Evolutionary conservation across 106 monocot species (phyloP).

Genomic region (Vanilla planifolia): DNA sequence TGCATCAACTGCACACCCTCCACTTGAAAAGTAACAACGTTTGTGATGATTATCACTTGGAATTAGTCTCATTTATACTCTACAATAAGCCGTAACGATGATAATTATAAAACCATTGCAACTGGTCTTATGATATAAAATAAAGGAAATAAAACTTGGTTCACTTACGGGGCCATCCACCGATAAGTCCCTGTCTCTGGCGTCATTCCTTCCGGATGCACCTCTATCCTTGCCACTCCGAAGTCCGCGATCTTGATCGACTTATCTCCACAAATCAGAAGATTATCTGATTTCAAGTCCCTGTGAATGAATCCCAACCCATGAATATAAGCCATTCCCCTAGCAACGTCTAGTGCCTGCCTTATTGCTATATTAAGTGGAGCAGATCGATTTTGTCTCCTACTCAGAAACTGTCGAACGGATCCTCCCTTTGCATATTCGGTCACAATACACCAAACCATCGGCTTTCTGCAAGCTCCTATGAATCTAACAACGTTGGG

Average conservation of each 20-base stretch:
- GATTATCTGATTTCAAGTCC: conserved; percentile 33
- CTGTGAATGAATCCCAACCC: conserved; percentile 33
- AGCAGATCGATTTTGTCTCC: conserved; percentile 25
- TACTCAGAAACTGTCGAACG: conserved; percentile 31
- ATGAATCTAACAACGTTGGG: conserved; percentile 38
- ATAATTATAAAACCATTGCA: not conserved
- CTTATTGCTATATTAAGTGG: conserved; percentile 28
- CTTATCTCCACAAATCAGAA: conserved; percentile 28
- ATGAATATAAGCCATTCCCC: conserved; percentile 36
- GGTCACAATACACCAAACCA: conserved; percentile 41
- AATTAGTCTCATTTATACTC: no score
- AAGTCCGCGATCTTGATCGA: conserved; percentile 43
- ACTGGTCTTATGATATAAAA: not conserved
- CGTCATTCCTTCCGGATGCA: conserved; percentile 42
- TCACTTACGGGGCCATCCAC: conserved; percentile 49
- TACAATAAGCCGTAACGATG: no score
- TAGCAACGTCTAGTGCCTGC: conserved; percentile 34
- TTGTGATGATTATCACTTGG: no score
- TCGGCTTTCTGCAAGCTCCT: conserved; percentile 39
- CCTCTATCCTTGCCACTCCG: conserved; percentile 35
- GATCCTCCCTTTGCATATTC: conserved; percentile 46
- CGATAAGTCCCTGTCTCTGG: conserved; percentile 47
- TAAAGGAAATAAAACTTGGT: not conserved
- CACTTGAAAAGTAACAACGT: no score
- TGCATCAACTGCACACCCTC: no score